phyloP scores from a whole-genome alignment of 2,329 filamentous ascomycete species.

The Talaromyces marneffei region DNA sequence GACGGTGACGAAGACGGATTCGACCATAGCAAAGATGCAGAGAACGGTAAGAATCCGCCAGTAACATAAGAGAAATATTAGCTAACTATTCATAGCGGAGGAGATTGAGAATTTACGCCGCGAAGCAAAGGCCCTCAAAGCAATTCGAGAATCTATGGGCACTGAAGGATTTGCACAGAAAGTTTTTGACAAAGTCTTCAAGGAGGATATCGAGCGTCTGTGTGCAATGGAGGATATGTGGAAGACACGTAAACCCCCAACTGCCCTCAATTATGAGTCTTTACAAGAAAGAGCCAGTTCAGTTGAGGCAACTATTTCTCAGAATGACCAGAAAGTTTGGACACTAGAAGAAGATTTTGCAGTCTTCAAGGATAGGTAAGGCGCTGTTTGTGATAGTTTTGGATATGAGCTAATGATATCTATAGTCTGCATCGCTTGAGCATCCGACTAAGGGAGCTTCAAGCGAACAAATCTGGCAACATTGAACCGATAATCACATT shows the following conservation, averaged over 20 bases:
- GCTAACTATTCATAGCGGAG: constrained; percentile 43
- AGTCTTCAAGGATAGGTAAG: constrained; percentile 72
- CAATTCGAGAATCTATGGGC: constrained; percentile 74
- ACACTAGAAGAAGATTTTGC: constrained; percentile 73
- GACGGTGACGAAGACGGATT: constrained; percentile 60
- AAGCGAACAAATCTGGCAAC: constrained; percentile 43
- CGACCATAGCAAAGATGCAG: constrained; percentile 71
- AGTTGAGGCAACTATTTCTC: constrained; percentile 49
- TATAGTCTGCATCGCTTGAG: constrained; percentile 65
- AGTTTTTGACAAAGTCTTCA: constrained; percentile 91
- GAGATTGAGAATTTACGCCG: constrained; percentile 84
- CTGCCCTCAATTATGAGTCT: constrained; percentile 63
- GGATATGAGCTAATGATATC: constrained; percentile 16
- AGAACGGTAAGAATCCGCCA: constrained; percentile 56
- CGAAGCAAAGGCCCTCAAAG: constrained; percentile 77
- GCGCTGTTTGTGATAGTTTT: not conserved
- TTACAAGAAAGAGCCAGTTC: constrained; percentile 51
- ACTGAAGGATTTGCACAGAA: constrained; percentile 68
- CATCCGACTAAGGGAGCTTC: constrained; percentile 62
- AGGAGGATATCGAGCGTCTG: constrained; percentile 73
- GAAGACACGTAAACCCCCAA: constrained; percentile 72
- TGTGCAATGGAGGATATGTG: constrained; percentile 93
- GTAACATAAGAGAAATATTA: not conserved
- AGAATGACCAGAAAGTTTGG: constrained; percentile 73
- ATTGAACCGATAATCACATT: constrained; percentile 65